phyloP scores from a whole-genome alignment of 148 eudicot genomes.

The Rhododendron mucronatum region DNA sequence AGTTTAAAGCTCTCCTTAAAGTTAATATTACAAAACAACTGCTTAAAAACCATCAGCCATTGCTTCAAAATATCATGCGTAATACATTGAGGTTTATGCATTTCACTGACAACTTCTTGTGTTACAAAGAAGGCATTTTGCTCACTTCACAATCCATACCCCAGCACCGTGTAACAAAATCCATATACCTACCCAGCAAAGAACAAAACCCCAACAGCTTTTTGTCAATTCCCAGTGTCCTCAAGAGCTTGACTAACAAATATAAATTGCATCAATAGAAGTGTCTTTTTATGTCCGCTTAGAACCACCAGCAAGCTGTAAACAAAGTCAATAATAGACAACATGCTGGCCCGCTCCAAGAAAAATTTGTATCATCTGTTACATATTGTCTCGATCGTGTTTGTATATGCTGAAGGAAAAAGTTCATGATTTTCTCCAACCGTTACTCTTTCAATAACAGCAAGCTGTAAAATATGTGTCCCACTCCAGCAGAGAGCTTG shows the following conservation, averaged over 20 bases:
- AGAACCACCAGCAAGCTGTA: not conserved
- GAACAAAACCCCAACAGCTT: not conserved
- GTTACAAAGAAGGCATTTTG: not conserved
- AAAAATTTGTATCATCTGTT: not conserved
- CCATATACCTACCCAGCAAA: not conserved
- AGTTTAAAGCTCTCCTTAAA: too few relatives aligned
- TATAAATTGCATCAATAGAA: not conserved
- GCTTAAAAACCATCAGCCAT: not conserved
- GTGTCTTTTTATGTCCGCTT: not conserved
- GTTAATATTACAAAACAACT: not conserved
- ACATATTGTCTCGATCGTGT: not conserved
- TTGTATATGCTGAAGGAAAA: slow-evolving; percentile 2
- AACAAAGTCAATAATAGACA: not conserved
- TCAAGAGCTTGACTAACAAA: not conserved
- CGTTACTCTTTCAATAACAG: not conserved
- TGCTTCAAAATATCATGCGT: not conserved
- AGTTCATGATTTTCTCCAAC: not conserved
- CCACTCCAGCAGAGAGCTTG: not conserved
- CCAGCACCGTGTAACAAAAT: not conserved
- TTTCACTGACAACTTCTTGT: not conserved
- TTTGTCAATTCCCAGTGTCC: not conserved
- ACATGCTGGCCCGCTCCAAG: not conserved
- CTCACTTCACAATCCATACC: not conserved
- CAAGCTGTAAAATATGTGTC: not conserved
- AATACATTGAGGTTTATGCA: not conserved